Percentiles rank a stretch among this genome's conserved stretches.
Evolutionary conservation across 2,329 filamentous ascomycete genomes (phyloP).

Genomic region (Trichoderma asperellum): DNA sequence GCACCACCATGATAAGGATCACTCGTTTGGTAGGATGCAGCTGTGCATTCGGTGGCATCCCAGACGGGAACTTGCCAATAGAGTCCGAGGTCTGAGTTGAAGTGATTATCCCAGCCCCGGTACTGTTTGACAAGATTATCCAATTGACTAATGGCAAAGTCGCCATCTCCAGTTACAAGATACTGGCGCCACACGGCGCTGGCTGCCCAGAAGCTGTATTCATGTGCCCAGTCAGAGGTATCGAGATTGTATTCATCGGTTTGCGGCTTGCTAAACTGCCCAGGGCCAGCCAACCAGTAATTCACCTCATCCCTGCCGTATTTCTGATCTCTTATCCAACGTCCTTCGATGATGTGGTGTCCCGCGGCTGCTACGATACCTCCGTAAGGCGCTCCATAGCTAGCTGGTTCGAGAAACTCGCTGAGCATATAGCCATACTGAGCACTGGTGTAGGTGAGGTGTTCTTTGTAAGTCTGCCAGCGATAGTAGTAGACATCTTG

Average conservation of each 20-base stretch:
- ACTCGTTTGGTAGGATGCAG: not conserved
- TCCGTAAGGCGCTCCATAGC: not conserved
- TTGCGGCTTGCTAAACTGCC: not conserved
- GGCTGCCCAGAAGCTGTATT: constrained; percentile 13
- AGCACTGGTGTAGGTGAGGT: not conserved
- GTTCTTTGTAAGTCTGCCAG: constrained; percentile 1
- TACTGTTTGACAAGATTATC: constrained; percentile 13
- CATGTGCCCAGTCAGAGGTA: constrained; percentile 9
- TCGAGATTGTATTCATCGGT: not conserved
- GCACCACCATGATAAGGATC: not conserved
- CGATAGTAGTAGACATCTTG: not conserved
- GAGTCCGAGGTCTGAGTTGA: not conserved
- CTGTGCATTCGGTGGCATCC: not conserved
- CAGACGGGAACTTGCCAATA: not conserved
- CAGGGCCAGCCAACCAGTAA: constrained; percentile 3
- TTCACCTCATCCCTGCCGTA: not conserved
- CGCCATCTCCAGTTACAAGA: constrained; percentile 2
- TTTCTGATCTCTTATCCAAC: not conserved
- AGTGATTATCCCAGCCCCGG: not conserved
- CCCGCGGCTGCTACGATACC: not conserved
- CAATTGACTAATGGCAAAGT: not conserved
- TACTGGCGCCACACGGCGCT: constrained; percentile 11
- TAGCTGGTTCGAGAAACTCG: not conserved
- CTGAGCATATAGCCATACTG: constrained; percentile 10
- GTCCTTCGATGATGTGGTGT: not conserved